Base-by-base conservation (phyloP, 108 stramenopile species). In the Fragilariopsis cylindrus region DNA sequence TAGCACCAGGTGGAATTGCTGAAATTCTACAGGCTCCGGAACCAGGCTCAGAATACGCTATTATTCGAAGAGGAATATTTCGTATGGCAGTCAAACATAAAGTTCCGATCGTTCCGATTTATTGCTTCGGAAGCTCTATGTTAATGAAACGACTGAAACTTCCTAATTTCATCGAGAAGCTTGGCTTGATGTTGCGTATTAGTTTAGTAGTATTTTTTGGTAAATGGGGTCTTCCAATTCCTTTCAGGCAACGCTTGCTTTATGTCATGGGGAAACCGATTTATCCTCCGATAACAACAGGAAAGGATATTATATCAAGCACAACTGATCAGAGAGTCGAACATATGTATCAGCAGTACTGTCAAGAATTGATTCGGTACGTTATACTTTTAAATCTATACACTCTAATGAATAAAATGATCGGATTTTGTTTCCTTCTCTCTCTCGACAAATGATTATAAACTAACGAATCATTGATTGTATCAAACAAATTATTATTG, bases 11-110 rank as follows among this genome's bases (percentile, higher is more conserved):
- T 19, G 97, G 97, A 1, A 98, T 98, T 70, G 93, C 92, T 19
- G 97, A 98, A 82, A 98, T 98, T 87, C 96, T 96, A 72, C 90
- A 93, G 73, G 76, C 75, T 0, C 87, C 82, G 9, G 85, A 88
- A 65, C 90, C 82, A 2, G 81, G 90, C 49, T 90, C 95, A 65
- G 97, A 97, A 75, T 93, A 87, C 57, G 87, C 89, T 40, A 87
- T 97, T 53, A 67, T 96, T 13, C 83, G 92, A 12, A 92, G 88
- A 47, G 97, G 97, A 7, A 93, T 98, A 60, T 82, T 98, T 66
- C 85, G 84, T 46, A 73, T 95, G 80, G 96, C 96, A 43, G 66
- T 96, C 68, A 81, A 89, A 71, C 88, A 96, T 48, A 76, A 84
- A 16, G 72, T 94, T 41, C 90, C 95, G 44, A 75, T 98, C 16